phyloP scores from a whole-genome alignment of 441 rosid species.

The Theobroma grandiflorum region DNA sequence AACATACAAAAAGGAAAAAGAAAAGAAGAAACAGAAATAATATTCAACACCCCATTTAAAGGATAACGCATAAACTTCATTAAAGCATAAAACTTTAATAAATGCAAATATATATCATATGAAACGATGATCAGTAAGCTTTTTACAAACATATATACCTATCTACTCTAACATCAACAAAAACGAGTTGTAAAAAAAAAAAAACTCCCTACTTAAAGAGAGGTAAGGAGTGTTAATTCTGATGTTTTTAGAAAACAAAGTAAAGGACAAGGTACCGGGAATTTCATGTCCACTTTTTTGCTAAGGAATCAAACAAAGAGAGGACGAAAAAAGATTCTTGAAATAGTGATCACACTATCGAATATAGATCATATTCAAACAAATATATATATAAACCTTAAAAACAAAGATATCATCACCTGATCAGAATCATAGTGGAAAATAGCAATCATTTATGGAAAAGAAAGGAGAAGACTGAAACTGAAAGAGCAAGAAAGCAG shows the following conservation, averaged over 20 bases:
- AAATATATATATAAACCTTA: neutral
- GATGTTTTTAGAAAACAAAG: neutral
- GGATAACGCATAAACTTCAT: conserved; percentile 13
- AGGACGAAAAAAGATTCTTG: neutral
- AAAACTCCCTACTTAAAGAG: neutral
- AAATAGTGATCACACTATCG: neutral
- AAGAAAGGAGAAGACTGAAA: neutral
- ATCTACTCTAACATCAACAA: neutral
- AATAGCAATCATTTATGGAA: neutral
- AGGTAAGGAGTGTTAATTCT: neutral
- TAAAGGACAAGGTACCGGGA: neutral
- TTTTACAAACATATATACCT: neutral
- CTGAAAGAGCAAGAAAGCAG: conserved; percentile 21
- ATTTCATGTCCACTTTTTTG: neutral
- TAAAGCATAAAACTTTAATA: neutral
- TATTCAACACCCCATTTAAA: conserved; percentile 5
- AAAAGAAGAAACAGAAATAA: neutral
- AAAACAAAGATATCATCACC: neutral
- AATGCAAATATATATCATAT: neutral
- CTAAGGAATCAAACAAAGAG: neutral
- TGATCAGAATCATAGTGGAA: neutral
- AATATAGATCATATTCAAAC: neutral
- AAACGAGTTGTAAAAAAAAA: too few relatives aligned
- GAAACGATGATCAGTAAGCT: conserved; percentile 4
- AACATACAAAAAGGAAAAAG: neutral